A percentile compares a stretch with the other conserved stretches of the same genome.
Evolutionary conservation across 1,284 basidiomycete species (phyloP).

Genomic region (Boletus hoseneyae): DNA sequence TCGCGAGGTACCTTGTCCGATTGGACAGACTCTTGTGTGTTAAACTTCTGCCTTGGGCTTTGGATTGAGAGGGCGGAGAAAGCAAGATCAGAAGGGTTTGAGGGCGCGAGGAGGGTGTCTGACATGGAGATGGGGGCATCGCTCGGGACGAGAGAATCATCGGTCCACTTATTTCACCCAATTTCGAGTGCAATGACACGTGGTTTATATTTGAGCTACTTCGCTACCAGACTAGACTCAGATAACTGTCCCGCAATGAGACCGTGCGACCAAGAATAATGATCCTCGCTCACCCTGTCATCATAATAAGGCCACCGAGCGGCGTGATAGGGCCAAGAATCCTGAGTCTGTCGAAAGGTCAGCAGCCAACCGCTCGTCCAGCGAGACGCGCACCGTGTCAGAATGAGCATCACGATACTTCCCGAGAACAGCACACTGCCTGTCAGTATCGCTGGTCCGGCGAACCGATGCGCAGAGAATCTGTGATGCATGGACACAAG

Average conservation of each 20-base stretch:
- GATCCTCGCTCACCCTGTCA: conserved; percentile 61
- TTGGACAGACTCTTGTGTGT: no score
- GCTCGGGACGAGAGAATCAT: not conserved
- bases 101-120: no score
- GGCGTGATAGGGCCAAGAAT: conserved; percentile 76
- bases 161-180: no score
- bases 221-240: conserved; percentile 46
- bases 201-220: not conserved
- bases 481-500: conserved; percentile 69
- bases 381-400: conserved; percentile 42
- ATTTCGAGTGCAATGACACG: no score
- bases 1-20: no score
- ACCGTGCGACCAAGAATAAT: not conserved
- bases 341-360: conserved; percentile 43
- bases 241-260: conserved; percentile 41
- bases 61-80: no score
- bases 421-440: conserved; percentile 71
- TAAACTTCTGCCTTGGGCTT: no score
- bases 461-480: conserved; percentile 60
- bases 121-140: no score
- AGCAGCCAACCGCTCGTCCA: not conserved
- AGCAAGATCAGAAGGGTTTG: no score
- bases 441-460: conserved; percentile 64
- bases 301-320: conserved; percentile 69
- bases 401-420: conserved; percentile 63